Base-by-base conservation (phyloP, 176 grass and related monocot species). In the Thalia dealbata region DNA sequence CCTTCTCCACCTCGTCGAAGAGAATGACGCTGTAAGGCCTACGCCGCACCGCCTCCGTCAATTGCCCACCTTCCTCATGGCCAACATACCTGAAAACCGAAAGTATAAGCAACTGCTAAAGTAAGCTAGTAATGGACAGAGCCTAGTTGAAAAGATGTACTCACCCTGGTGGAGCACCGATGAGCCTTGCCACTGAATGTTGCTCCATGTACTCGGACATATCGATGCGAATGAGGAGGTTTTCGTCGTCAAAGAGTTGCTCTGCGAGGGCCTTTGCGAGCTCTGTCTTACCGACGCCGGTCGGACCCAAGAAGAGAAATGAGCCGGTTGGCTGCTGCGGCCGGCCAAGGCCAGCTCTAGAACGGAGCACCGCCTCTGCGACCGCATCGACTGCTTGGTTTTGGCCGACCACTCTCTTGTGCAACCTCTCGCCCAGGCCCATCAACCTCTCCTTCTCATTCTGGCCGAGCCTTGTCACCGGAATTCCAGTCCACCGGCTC, bases 121-220 rank as follows among this genome's bases (percentile, higher is more conserved):
- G 54, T 4, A 62, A 32, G 35, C 7, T 55, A 70, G 42, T 8
- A 9, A 1, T 19, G 10, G 35, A 21, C 3, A 16, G 21, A 10
- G 15, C 7, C 16, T 9, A 41, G 24, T 78, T 76, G 79, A 16
- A 13, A 22, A 6, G 2, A 23, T 68, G n/a, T 22, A 24, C 65
- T 68, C 38, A 97, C 89, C 93, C 93, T 61, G 93, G 93, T 24
- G 93, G 93, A 12, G 93, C 93, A 16, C 93, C 93, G 35, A 96
- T 96, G 0, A 96, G 78, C 0, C 93, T 82, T 22, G 93, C 86
- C 27, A 96, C 87, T 2, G 93, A 96, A 71, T 96, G 89, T 80
- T 96, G 93, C 76, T 96, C 93, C 93, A 96, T 96, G 78, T 96
- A 96, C 32, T 96, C 93, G 0, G 89, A 90, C 93, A 96, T 96